Base-by-base conservation (phyloP, 257 asterid genomes). In the Jacaranda mimosifolia region DNA sequence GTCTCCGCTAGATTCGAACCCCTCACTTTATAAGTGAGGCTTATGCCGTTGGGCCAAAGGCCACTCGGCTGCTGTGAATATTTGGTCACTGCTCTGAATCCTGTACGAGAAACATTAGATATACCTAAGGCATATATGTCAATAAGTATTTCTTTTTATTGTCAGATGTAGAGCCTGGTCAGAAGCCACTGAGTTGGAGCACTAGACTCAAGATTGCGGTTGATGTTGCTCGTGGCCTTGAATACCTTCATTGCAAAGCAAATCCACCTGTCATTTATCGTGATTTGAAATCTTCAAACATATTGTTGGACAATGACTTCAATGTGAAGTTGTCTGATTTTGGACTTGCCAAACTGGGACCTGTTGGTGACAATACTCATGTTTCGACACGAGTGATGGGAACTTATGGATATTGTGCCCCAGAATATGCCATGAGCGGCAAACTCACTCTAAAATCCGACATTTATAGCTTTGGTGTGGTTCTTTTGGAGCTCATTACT, bases 361-460 rank as follows among this genome's bases (percentile, higher is more conserved):
- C 97, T 0, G 94, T 94, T 26, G 98, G 98, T 0, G 98, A 92
- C 74, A 90, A 92, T 21, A 89, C 97, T 46, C 98, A 94, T 32
- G 98, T 94, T 62, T 92, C 97, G n/a, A 94, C 98, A 0, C 89
- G 97, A 21, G 97, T 94, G 32, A 92, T 94, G 98, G 98, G 98
- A 32, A 94, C 98, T 48, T 90, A 89, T 10, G 98, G 98, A 39
- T 94, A 91, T 60, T 94, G 98, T 70, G 97, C 97, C 19, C 98
- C 98, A 0, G 98, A 94, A 73, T 94, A 94, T 36, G 97, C 97
- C 21, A 86, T 88, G 92, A 94, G 92, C 2, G 98, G 98, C 26
- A 94, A 88, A 79, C 59, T 94, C 74, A 94, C 97, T 58, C 83
- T 94, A n/a, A 91, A 92, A 80, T 94, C 98, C 0, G 98, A 94